A percentile compares a stretch with the other conserved stretches of the same genome.
Conservation (phyloP, 805 yeast species). For the Metschnikowia sp. region DNA sequence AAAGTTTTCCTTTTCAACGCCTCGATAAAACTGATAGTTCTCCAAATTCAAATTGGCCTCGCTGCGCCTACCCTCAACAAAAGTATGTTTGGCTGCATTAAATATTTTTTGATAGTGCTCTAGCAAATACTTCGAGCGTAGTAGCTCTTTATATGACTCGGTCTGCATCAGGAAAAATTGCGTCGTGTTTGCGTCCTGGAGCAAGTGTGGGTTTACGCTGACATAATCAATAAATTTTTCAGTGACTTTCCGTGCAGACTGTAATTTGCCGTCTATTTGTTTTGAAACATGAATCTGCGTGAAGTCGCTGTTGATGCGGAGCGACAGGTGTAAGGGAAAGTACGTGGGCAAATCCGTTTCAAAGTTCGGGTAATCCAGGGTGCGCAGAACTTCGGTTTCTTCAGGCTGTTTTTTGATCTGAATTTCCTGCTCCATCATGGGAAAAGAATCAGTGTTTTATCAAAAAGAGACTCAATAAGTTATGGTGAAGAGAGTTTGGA, state of each 20-base stretch:
- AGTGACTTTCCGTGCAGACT: constrained; percentile 3
- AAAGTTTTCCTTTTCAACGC: constrained; percentile 9
- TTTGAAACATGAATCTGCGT: constrained; percentile 7
- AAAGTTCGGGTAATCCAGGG: constrained; percentile 10
- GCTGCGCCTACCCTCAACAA: constrained; percentile 9
- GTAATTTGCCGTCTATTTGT: constrained; percentile 13
- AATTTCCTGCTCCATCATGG: too few species aligned
- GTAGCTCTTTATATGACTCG: constrained; percentile 9
- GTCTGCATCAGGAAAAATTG: constrained; percentile 10
- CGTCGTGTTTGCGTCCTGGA: constrained; percentile 3
- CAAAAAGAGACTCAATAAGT: too few species aligned
- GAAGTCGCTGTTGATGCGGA: constrained; percentile 15
- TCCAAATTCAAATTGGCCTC: constrained; percentile 14
- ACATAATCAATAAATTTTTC: constrained; percentile 11
- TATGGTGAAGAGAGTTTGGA: too few species aligned
- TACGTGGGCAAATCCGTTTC: constrained; percentile 10
- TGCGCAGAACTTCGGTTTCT: too few species aligned
- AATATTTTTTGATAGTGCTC: constrained; percentile 12
- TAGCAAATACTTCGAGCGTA: constrained; percentile 9
- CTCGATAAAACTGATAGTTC: constrained; percentile 9
- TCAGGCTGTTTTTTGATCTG: too few species aligned
- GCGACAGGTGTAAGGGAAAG: constrained; percentile 15
- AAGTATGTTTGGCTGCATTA: constrained; percentile 8
- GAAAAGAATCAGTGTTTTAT: too few species aligned
- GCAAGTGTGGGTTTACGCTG: constrained; percentile 10